Percentiles rank a stretch among this genome's conserved stretches.
Evolutionary conservation across 768 basidiomycete genomes (phyloP).

Genomic region (Galerina sulciceps): DNA sequence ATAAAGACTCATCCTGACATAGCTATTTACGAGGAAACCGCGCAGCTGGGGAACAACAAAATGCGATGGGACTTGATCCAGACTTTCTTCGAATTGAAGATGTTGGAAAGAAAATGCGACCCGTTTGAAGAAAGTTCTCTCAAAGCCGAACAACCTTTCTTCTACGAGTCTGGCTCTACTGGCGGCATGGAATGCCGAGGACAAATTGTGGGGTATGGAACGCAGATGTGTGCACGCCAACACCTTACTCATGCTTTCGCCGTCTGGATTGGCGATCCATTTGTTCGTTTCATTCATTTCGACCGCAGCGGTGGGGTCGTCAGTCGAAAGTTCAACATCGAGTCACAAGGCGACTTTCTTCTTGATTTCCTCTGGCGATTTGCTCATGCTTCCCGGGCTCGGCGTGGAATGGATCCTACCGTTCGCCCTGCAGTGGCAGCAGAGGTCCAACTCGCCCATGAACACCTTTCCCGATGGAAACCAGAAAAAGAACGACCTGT

Average conservation of each 20-base stretch:
- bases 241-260: constrained; percentile 1
- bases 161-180: too few species aligned
- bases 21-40: neutral
- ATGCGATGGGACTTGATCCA: neutral
- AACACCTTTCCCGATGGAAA: too few species aligned
- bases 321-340: neutral
- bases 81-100: constrained; percentile 21
- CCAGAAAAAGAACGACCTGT: too few species aligned
- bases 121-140: too few species aligned
- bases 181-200: too few species aligned
- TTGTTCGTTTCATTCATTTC: neutral
- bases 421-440: neutral
- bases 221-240: too few species aligned
- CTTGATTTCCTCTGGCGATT: constrained; percentile 2
- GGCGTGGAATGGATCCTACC: neutral
- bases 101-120: neutral
- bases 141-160: too few species aligned
- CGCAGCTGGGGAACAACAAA: neutral
- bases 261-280: neutral
- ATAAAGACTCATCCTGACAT: constrained; percentile 10
- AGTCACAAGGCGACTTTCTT: neutral
- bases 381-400: neutral
- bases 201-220: too few species aligned
- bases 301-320: constrained; percentile 4
- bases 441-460: too few species aligned